A percentile compares a stretch with the other conserved stretches of the same genome.
Evolutionary conservation across 768 basidiomycete species (phyloP).

Genomic region (Tylopilus sp.): DNA sequence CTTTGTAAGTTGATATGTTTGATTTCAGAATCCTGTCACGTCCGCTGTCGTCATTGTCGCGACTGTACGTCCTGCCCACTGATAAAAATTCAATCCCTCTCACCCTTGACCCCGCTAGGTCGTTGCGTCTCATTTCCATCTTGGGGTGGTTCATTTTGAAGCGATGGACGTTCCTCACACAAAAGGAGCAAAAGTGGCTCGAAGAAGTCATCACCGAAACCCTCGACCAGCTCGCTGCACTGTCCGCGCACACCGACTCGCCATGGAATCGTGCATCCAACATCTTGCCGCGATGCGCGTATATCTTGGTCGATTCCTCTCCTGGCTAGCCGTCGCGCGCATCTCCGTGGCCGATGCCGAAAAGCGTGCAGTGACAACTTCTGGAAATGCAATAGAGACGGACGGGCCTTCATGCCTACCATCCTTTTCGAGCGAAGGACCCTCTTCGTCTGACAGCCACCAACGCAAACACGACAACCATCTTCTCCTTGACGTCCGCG

Average conservation of each 20-base stretch:
- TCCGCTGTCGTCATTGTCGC: constrained; percentile 70
- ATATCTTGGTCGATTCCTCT: constrained; percentile 8
- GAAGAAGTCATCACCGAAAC: constrained; percentile 34
- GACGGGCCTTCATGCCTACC: background rate
- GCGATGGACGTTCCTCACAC: constrained; percentile 41
- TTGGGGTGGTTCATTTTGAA: constrained; percentile 51
- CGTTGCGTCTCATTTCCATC: constrained; percentile 41
- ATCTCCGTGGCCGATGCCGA: background rate
- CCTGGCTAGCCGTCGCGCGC: constrained; percentile 10
- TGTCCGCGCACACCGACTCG: constrained; percentile 24
- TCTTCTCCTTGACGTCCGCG: constrained; percentile 18
- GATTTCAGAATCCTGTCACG: constrained; percentile 49
- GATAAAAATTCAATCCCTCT: background rate
- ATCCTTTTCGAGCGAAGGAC: constrained; percentile 6
- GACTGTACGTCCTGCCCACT: constrained; percentile 47
- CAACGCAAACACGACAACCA: constrained; percentile 3
- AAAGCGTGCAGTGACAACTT: background rate
- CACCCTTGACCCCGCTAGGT: constrained; percentile 10
- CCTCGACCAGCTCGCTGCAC: constrained; percentile 18
- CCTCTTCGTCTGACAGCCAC: background rate
- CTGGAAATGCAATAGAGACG: background rate
- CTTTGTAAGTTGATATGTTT: background rate
- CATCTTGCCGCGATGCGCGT: constrained; percentile 8
- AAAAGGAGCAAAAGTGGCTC: constrained; percentile 47
- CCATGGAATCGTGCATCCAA: constrained; percentile 22